Evolutionary conservation across 2,329 filamentous ascomycete genomes (phyloP).

Genomic region (Aspergillus puulaauensis): DNA sequence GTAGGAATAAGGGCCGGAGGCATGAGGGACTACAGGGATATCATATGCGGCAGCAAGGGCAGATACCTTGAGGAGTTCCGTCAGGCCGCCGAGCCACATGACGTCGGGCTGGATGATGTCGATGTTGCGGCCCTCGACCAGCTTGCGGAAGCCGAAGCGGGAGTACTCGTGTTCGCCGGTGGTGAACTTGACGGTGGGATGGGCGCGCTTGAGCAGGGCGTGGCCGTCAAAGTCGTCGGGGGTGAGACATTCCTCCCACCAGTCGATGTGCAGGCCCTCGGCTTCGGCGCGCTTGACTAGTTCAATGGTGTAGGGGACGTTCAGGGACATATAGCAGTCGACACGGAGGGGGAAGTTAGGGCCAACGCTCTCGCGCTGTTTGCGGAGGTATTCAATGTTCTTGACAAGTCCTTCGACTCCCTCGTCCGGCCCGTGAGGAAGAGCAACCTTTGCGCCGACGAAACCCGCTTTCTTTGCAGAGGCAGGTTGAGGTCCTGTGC

Average conservation of each 20-base stretch:
- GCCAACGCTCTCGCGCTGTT: constrained; percentile 80
- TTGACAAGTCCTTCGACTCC: constrained; percentile 78
- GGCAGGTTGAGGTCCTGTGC: constrained; percentile 81
- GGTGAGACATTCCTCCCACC: constrained; percentile 93
- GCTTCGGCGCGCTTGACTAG: constrained; percentile 79
- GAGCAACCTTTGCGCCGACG: constrained; percentile 83
- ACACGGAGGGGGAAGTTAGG: constrained; percentile 92
- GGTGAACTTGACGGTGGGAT: constrained; percentile 89
- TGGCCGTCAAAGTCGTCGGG: constrained; percentile 93
- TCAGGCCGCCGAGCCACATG: constrained; percentile 95
- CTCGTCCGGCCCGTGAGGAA: constrained; percentile 88
- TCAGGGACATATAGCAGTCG: constrained; percentile 96
- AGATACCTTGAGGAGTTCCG: constrained; percentile 84
- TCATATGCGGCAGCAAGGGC: constrained; percentile 91
- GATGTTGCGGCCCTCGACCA: constrained; percentile 85
- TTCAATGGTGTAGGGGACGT: constrained; percentile 89
- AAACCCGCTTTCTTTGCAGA: constrained; percentile 85
- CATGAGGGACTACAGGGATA: constrained; percentile 92
- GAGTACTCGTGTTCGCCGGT: constrained; percentile 96
- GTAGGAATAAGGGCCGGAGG: constrained; percentile 90
- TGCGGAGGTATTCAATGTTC: constrained; percentile 84
- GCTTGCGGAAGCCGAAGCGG: constrained; percentile 89
- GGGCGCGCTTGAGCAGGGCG: constrained; percentile 82
- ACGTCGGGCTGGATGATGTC: constrained; percentile 95
- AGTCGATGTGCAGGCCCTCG: constrained; percentile 83